These are phyloP conservation scores for Chloris gayana DNA, from an alignment of 176 grass and related monocot species.

Conservation along the genomic window DNA sequence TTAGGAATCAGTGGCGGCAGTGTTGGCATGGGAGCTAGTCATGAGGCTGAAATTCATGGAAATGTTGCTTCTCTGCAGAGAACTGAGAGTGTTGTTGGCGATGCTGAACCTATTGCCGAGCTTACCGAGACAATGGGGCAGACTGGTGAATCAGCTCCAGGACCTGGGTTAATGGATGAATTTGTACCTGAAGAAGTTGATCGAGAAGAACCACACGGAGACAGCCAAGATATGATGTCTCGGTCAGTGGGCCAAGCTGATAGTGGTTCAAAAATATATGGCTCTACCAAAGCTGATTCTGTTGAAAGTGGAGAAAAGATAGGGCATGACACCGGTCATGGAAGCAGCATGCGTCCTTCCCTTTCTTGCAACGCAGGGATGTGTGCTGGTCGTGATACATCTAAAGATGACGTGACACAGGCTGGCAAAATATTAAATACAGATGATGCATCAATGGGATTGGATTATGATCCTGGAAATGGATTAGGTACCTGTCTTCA, in stretches of 20 bases:
- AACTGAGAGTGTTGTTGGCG: slow-evolving; percentile 80
- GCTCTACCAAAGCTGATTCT: slow-evolving; percentile 87
- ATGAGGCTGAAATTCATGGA: slow-evolving; percentile 99
- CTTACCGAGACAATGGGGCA: slow-evolving; percentile 94
- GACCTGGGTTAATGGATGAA: slow-evolving; percentile 83
- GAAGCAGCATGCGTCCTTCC: slow-evolving; percentile 70
- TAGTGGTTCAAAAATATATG: slow-evolving; percentile 91
- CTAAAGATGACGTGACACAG: slow-evolving; percentile 89
- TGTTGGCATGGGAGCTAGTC: slow-evolving; percentile 96
- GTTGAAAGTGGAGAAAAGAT: slow-evolving; percentile 91
- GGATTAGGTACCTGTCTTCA: slow-evolving; percentile 56
- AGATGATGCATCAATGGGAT: slow-evolving; percentile 51
- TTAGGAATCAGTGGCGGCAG: slow-evolving; percentile 93
- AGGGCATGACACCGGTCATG: slow-evolving; percentile 55
- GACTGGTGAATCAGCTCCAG: slow-evolving; percentile 87
- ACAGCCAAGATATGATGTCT: slow-evolving; percentile 92
- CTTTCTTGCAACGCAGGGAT: slow-evolving; percentile 92
- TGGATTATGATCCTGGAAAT: slow-evolving; percentile 70
- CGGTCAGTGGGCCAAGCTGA: slow-evolving; percentile 77
- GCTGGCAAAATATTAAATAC: slow-evolving; percentile 45
- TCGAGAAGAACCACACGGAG: slow-evolving; percentile 66
- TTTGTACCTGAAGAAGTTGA: slow-evolving; percentile 79
- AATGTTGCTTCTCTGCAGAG: slow-evolving; percentile 83
- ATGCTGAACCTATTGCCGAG: slow-evolving; percentile 82
- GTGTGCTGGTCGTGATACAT: slow-evolving; percentile 58